Evolutionary conservation across 192 early-diverging fungal species (phyloP).

Genomic region (Rhizoclosmatium globosum): DNA sequence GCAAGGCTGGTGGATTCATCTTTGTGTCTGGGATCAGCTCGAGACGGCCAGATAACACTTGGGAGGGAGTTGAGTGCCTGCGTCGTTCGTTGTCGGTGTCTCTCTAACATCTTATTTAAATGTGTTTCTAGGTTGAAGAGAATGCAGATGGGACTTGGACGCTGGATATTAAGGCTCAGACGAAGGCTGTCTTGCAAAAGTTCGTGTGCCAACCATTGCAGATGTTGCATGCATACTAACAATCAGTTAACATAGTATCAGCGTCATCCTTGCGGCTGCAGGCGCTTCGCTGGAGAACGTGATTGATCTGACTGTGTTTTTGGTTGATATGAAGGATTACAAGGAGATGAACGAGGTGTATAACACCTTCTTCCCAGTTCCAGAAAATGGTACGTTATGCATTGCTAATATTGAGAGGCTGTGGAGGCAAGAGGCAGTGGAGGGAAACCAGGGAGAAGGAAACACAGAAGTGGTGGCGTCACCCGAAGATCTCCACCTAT

Average conservation of each 20-base stretch:
- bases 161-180: conserved; percentile 70
- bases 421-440: not conserved
- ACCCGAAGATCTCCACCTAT: too few species aligned
- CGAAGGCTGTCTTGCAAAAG: conserved; percentile 71
- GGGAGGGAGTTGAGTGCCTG: conserved; percentile 44
- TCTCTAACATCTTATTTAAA: too few species aligned
- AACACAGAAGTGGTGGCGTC: too few species aligned
- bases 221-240: not conserved
- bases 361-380: conserved; percentile 65
- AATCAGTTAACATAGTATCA: conserved; percentile 55
- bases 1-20: conserved; percentile 61
- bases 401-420: not conserved
- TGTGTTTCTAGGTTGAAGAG: conserved; percentile 50
- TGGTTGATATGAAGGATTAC: conserved; percentile 75
- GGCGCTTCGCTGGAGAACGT: conserved; percentile 65
- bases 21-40: conserved; percentile 71
- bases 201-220: conserved; percentile 24
- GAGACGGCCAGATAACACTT: conserved; percentile 66
- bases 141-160: conserved; percentile 58
- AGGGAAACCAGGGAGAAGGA: too few species aligned
- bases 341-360: conserved; percentile 72
- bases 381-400: conserved; percentile 18
- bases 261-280: conserved; percentile 60
- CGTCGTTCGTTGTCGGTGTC: too few species aligned
- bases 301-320: conserved; percentile 77